Evolutionary conservation across 768 basidiomycete genomes (phyloP), one percentile per base, ranked within the genome.

Genomic region (Roridomyces roridus): DNA sequence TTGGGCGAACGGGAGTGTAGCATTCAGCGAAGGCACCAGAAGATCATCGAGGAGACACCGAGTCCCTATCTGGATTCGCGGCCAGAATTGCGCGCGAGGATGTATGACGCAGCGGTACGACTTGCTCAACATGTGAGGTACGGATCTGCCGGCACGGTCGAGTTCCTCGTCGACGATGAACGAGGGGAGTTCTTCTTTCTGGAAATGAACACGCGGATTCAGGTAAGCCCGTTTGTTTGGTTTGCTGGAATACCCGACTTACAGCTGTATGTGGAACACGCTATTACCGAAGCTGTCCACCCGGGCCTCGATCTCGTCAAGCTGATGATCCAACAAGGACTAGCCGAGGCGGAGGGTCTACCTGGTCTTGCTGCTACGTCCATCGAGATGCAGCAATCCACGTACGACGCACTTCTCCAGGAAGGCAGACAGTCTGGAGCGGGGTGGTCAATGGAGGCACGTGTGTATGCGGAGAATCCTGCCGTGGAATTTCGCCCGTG

Each of bases 1-100:
- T 80, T 88, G 75, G 84, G 85, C 34, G 88, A 89, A 65, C 77
- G 88, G 14, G 88, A 91, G 67, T 89, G 88, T 61, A 87, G 85
- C 44, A 70, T 87, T 9, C 88, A 91, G 64, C 74, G 88, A 26
- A 72, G 88, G 26, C 85, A 89, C 60, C 88, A 91, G 67, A 91
- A 91, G 66, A 79, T 91, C 3, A 81, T 91, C 21, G 88, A 91
- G 60, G 88, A 90, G 63, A 78, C 82, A 4, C 85, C 85, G 0
- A 86, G 85, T 60, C 85, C 87, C 1, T 88, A 86, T 64, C 74
- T 85, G 36, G 48, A 67, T 1, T 49, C 63, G 3, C 72, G 77
- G 67, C 75, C 79, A 85, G 84, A 73, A 17, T 67, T 84, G 23
- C 69, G 79, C 39, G 68, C 74, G 28, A 71, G 68, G 20, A 80